Conservation (phyloP, 192 early-diverging fungal species). For the Coemansia sp. region DNA sequence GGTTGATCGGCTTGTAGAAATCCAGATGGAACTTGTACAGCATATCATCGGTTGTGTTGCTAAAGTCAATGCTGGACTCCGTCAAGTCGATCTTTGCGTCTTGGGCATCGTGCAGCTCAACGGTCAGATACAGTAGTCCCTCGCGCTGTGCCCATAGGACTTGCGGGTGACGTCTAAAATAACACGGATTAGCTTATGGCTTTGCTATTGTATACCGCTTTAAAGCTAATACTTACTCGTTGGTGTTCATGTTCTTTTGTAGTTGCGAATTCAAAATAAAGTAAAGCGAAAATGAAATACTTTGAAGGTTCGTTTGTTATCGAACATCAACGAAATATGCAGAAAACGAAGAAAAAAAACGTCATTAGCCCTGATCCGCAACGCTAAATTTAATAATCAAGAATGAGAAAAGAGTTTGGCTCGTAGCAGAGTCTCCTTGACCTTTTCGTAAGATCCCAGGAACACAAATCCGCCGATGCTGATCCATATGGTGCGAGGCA, state of each 20-base stretch:
- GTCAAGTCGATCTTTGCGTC: conserved; percentile 36
- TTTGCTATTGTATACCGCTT: too few relatives aligned
- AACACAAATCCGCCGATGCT: conserved; percentile 94
- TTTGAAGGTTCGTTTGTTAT: too few relatives aligned
- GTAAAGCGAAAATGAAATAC: too few relatives aligned
- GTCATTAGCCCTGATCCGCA: background rate
- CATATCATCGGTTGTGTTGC: conserved; percentile 60
- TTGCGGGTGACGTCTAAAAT: conserved; percentile 51
- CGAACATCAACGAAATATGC: too few relatives aligned
- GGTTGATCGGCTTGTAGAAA: conserved; percentile 69
- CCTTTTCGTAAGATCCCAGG: conserved; percentile 91
- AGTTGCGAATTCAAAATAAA: too few relatives aligned
- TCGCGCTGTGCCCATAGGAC: conserved; percentile 91
- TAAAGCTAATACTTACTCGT: too few relatives aligned
- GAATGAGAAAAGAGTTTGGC: conserved; percentile 19
- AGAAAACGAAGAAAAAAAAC: too few relatives aligned
- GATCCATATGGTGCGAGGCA: conserved; percentile 93
- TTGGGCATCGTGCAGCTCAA: conserved; percentile 70
- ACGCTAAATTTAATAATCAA: background rate
- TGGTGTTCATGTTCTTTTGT: too few relatives aligned
- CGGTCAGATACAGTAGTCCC: conserved; percentile 78
- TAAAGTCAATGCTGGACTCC: conserved; percentile 55
- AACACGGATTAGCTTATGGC: background rate
- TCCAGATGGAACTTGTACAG: conserved; percentile 73
- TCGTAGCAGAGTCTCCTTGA: conserved; percentile 42